phyloP scores from a whole-genome alignment of 106 monocot genomes.

The Dioscorea dumetorum region DNA sequence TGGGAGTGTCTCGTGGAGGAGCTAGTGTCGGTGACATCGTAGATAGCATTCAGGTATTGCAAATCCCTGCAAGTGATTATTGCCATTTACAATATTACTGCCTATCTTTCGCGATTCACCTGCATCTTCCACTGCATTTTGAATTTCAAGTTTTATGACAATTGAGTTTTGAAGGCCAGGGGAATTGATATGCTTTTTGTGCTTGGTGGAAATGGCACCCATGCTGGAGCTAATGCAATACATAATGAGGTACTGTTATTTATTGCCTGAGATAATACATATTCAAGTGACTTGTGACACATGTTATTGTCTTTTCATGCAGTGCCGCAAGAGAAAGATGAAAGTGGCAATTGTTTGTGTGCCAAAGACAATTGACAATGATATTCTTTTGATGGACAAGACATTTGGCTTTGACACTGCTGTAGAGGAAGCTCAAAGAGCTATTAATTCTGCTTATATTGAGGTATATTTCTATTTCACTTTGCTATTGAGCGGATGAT shows the following conservation, averaged over 20 bases:
- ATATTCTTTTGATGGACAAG: conserved; percentile 66
- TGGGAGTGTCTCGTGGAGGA: conserved; percentile 64
- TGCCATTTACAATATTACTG: background rate
- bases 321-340: conserved; percentile 51
- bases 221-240: conserved; percentile 55
- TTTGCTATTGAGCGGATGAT: background rate
- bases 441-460: conserved; percentile 71
- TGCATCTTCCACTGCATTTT: background rate
- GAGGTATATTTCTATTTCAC: conserved; percentile 23
- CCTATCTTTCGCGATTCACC: background rate
- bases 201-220: conserved; percentile 59
- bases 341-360: conserved; percentile 57
- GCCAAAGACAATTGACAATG: conserved; percentile 72
- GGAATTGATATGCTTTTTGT: conserved; percentile 64
- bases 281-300: background rate
- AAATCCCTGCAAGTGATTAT: background rate
- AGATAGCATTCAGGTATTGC: conserved; percentile 51
- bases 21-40: conserved; percentile 36
- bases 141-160: background rate
- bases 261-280: background rate
- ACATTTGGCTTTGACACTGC: conserved; percentile 77
- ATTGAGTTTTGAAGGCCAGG: conserved; percentile 24
- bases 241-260: conserved; percentile 35
- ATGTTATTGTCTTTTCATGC: conserved; percentile 6
- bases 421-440: conserved; percentile 64